These are phyloP conservation scores for Chaetomium tenue DNA, from an alignment of 495 filamentous ascomycete genomes.

Conservation along the genomic window DNA sequence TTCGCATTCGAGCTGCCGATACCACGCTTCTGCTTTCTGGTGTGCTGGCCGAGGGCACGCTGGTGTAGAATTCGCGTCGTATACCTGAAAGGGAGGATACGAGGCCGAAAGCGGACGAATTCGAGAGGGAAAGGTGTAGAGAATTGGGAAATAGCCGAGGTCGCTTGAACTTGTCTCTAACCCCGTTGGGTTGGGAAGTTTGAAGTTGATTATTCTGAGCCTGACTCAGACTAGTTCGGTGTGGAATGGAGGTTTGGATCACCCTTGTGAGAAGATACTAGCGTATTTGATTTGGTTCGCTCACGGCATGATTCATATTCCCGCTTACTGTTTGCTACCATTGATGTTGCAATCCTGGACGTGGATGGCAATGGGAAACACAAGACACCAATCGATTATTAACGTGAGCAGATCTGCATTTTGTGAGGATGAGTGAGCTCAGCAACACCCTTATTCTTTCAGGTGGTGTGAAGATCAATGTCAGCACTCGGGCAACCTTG, in stretches of 20 bases:
- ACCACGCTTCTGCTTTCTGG: not conserved
- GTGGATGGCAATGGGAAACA: not conserved
- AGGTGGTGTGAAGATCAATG: too few relatives aligned
- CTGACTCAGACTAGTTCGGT: not conserved
- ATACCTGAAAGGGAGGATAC: not conserved
- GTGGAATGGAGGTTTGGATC: not conserved
- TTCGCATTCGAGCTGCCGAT: not conserved
- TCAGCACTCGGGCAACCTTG: too few relatives aligned
- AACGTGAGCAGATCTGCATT: too few relatives aligned
- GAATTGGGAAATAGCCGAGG: too few relatives aligned
- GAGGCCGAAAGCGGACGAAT: too few relatives aligned
- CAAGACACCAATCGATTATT: not conserved
- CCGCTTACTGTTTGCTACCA: not conserved
- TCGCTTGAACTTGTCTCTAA: not conserved
- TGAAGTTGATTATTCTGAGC: not conserved
- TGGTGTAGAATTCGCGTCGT: not conserved
- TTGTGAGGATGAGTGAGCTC: too few relatives aligned
- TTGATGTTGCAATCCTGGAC: not conserved
- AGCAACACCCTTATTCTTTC: too few relatives aligned
- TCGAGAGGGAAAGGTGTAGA: too few relatives aligned
- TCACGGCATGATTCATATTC: slow-evolving; percentile 1
- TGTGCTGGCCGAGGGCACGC: not conserved
- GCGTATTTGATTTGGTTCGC: not conserved
- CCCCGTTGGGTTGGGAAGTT: not conserved
- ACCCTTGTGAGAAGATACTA: not conserved